A percentile compares a stretch with the other conserved stretches of the same genome.
phyloP scores from a whole-genome alignment of 331 rosid genomes.

The Telfairia occidentalis region DNA sequence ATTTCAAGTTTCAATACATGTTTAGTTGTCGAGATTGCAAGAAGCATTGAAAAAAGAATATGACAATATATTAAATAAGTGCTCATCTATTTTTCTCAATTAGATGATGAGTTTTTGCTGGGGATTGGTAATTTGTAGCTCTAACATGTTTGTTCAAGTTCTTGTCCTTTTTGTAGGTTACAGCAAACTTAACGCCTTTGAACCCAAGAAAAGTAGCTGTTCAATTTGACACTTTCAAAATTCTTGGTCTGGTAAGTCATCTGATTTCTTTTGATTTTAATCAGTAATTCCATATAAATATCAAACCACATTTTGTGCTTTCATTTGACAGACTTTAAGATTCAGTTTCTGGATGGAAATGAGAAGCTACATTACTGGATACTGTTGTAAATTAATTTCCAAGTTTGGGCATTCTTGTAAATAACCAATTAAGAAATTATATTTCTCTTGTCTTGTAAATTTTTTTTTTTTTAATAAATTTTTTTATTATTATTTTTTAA shows the following conservation, averaged over 20 bases:
- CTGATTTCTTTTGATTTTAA: neutral
- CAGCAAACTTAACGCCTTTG: slow-evolving; percentile 72
- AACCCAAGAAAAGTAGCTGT: slow-evolving; percentile 74
- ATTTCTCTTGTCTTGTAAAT: too few relatives aligned
- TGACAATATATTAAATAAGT: neutral
- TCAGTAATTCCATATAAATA: neutral
- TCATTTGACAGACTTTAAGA: neutral
- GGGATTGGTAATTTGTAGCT: neutral
- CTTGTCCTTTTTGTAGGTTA: slow-evolving; percentile 39
- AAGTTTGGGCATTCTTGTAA: too few relatives aligned
- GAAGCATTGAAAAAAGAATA: neutral
- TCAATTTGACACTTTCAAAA: slow-evolving; percentile 62
- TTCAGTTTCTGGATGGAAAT: neutral
- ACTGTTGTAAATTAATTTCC: too few relatives aligned
- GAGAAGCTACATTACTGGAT: neutral
- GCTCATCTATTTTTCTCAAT: neutral
- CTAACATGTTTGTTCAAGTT: neutral
- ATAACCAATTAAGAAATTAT: too few relatives aligned
- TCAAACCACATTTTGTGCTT: neutral
- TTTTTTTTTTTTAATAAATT: too few relatives aligned
- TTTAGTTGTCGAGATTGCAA: neutral
- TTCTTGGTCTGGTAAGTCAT: slow-evolving; percentile 60
- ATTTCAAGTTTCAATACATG: neutral
- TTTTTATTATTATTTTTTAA: too few relatives aligned
- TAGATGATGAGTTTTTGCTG: neutral